Conservation (phyloP, 2,329 filamentous ascomycete species). For the Ramularia endophylla region DNA sequence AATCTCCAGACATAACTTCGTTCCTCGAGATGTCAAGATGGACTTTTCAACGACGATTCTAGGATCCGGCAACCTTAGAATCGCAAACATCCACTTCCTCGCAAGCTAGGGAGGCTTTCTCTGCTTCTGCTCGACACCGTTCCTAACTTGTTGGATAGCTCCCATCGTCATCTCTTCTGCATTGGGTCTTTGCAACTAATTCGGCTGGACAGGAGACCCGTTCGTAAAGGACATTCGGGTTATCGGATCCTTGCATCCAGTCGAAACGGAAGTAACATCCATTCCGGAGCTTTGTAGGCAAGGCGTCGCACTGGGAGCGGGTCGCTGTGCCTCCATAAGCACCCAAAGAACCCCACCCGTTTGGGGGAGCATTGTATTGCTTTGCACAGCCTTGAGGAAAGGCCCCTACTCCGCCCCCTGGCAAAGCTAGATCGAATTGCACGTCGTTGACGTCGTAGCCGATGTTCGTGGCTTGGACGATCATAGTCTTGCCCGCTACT, state of each 20-base stretch:
- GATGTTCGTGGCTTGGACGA: conserved; percentile 60
- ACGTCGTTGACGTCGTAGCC: conserved; percentile 52
- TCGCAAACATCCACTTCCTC: too few relatives aligned
- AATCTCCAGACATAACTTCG: too few relatives aligned
- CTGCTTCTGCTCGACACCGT: too few relatives aligned
- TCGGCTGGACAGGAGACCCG: conserved; percentile 52
- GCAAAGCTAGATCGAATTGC: conserved; percentile 52
- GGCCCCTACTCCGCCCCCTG: conserved; percentile 51
- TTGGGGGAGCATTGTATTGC: conserved; percentile 37
- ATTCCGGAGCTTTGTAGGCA: conserved; percentile 49
- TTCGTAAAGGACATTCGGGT: conserved; percentile 44
- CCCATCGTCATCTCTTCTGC: conserved; percentile 16
- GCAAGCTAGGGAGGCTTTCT: too few relatives aligned
- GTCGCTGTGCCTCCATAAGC: conserved; percentile 31
- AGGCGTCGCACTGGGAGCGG: conserved; percentile 49
- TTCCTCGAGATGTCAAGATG: too few relatives aligned
- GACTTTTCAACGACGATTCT: too few relatives aligned
- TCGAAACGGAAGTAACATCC: conserved; percentile 60
- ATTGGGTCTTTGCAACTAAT: conserved; percentile 42
- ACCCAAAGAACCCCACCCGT: conserved; percentile 30
- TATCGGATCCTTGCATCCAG: conserved; percentile 50
- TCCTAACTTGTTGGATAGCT: not conserved
- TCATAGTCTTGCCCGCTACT: conserved; percentile 55
- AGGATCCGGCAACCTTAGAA: too few relatives aligned
- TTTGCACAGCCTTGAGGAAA: conserved; percentile 21